Percentiles rank a stretch among this genome's conserved stretches.
phyloP scores from a whole-genome alignment of 176 grass and related monocot genomes.

The Areca catechu region DNA sequence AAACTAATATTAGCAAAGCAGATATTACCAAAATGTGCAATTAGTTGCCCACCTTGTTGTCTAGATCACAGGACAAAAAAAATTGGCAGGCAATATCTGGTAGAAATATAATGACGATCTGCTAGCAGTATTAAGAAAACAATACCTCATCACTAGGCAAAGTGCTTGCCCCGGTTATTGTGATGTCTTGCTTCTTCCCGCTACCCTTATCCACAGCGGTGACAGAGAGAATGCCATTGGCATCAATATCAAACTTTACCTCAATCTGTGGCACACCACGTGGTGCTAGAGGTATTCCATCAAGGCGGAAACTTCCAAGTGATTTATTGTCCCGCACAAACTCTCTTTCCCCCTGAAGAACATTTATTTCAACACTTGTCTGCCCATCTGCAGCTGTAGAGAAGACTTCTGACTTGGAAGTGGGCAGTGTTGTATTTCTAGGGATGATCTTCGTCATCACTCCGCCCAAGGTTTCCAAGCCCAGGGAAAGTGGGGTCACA shows the following conservation, averaged over 20 bases:
- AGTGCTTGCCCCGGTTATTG: slow-evolving; percentile 58
- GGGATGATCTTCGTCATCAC: slow-evolving; percentile 88
- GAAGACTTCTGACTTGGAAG: slow-evolving; percentile 63
- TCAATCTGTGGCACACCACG: slow-evolving; percentile 72
- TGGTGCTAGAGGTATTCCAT: slow-evolving; percentile 64
- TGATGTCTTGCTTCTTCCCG: slow-evolving; percentile 72
- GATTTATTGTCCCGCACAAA: slow-evolving; percentile 76
- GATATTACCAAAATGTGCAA: too few species aligned
- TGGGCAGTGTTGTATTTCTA: slow-evolving; percentile 66
- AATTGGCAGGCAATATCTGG: too few species aligned
- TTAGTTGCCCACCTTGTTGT: too few species aligned
- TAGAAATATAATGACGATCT: too few species aligned
- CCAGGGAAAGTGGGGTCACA: slow-evolving; percentile 60
- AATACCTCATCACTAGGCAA: slow-evolving; percentile 20
- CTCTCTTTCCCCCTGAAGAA: slow-evolving; percentile 78
- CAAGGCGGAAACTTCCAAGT: slow-evolving; percentile 66
- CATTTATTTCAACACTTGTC: slow-evolving; percentile 65
- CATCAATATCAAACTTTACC: slow-evolving; percentile 82
- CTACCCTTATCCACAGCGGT: slow-evolving; percentile 64
- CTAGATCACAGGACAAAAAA: too few species aligned
- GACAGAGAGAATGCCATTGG: slow-evolving; percentile 67
- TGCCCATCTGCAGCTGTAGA: slow-evolving; percentile 71
- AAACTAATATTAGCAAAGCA: too few species aligned
- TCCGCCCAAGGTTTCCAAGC: slow-evolving; percentile 73
- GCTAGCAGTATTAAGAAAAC: too few species aligned